A percentile compares a stretch with the other conserved stretches of the same genome.
phyloP scores from a whole-genome alignment of 2,329 filamentous ascomycete species.

The Pyricularia sp. region DNA sequence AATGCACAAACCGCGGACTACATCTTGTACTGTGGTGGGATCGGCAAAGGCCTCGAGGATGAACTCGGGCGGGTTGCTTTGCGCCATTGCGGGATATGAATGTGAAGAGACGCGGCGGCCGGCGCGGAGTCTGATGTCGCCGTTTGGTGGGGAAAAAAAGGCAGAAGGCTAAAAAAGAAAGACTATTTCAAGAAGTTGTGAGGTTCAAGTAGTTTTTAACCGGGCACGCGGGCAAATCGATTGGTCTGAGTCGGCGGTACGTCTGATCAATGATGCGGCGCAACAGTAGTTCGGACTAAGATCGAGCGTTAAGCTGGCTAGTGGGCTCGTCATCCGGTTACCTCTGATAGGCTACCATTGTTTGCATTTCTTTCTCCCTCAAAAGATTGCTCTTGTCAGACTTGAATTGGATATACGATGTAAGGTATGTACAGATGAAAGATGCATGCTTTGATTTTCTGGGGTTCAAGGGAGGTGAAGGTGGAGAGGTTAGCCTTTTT shows the following conservation, averaged over 20 bases:
- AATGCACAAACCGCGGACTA: constrained; percentile 66
- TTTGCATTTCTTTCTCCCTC: not conserved
- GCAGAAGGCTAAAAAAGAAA: too few species aligned
- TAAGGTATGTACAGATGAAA: not conserved
- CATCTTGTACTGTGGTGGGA: constrained; percentile 78
- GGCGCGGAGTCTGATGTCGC: not conserved
- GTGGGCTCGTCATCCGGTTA: not conserved
- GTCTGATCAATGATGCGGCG: not conserved
- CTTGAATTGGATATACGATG: too few species aligned
- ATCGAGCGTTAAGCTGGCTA: not conserved
- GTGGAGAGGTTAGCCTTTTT: not conserved
- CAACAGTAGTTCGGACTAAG: not conserved
- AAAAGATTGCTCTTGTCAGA: not conserved
- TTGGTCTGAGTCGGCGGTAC: not conserved
- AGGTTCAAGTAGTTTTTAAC: not conserved
- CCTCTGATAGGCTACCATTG: not conserved
- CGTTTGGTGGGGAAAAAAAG: not conserved
- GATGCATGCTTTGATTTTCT: not conserved
- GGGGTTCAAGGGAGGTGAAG: not conserved
- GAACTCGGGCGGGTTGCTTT: constrained; percentile 66
- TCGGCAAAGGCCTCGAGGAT: constrained; percentile 91
- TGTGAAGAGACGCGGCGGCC: not conserved
- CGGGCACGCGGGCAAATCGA: not conserved
- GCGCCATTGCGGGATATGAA: constrained; percentile 29
- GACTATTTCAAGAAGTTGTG: not conserved